Evolutionary conservation across 139 green algal species (phyloP), one percentile per base, ranked within the genome.

Genomic region (Bryopsis sp.): DNA sequence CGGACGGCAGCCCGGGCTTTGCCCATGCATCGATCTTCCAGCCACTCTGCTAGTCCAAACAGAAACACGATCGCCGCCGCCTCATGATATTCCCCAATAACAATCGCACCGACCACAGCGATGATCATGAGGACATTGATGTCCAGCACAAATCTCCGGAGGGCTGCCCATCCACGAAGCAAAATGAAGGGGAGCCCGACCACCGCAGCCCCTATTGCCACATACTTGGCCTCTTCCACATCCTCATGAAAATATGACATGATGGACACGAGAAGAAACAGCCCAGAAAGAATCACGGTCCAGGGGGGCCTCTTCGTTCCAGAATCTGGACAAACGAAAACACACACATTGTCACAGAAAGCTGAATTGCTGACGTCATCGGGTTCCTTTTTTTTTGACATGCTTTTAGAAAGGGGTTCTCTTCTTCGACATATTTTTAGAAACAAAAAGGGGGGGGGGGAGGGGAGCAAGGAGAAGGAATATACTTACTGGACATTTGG

Each of bases 81-180:
- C 70, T 89, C 85, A 58, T 74, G 58, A 39, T 77, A 91, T 22
- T 89, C 81, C 2, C 67, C 69, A 5, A 88, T 50, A 0, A 37
- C 74, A 33, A 79, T 67, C 5, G 81, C 74, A 5, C 74, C 54
- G 7, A 59, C 72, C 19, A 81, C 54, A 4, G 76, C 83, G 4
- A 85, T 54, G 24, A 74, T 37, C 75, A 91, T 85, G 35, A 89
- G 64, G 6, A 64, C 68, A 70, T 86, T 84, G 68, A 89, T 86
- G 58, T 89, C 82, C 22, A 86, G 31, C 4, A 62, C 62, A 19
- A 32, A 34, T 38, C 36, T 5, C 22, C 31, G n/a, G 1, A 54
- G 60, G 37, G 58, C 11, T 4, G 1, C 71, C 47, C 32, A 28
- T n/a, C 5, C 39, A 48, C 48, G 37, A 8, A 61, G 37, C 29